Conservation (phyloP, 2,329 filamentous ascomycete genomes). For the Thelonectria rubi region DNA sequence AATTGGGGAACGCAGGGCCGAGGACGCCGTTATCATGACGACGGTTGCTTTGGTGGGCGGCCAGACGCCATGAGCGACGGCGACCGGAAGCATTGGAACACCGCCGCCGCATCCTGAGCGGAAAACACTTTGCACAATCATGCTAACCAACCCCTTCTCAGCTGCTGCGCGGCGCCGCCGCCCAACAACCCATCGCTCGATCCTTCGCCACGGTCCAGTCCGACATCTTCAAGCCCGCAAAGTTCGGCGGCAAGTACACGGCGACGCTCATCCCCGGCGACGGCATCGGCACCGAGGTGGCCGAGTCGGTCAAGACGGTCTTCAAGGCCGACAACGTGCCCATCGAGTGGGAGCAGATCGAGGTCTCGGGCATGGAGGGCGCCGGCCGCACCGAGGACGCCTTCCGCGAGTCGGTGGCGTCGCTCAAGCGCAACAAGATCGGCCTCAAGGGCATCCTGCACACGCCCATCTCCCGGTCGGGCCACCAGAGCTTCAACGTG, state of each 20-base stretch:
- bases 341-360: conserved; percentile 98
- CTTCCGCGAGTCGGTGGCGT: conserved; percentile 94
- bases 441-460: conserved; percentile 98
- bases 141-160: conserved; percentile 45
- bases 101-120: not conserved
- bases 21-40: conserved; percentile 7
- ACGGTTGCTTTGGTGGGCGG: too few relatives aligned
- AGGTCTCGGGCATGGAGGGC: conserved; percentile 88
- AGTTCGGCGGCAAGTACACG: conserved; percentile 99
- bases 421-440: conserved; percentile 97
- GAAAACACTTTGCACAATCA: not conserved
- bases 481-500: conserved; percentile 99
- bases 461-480: conserved; percentile 95
- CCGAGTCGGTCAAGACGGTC: conserved; percentile 97
- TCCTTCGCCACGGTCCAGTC: conserved; percentile 84
- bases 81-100: not conserved
- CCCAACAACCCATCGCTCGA: conserved; percentile 58
- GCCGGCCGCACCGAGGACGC: conserved; percentile 88
- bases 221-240: conserved; percentile 98
- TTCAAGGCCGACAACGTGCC: conserved; percentile 99
- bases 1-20: not conserved
- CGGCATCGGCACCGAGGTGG: conserved; percentile 97
- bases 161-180: conserved; percentile 63
- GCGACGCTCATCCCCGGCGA: conserved; percentile 98
- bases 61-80: not conserved